These are phyloP conservation scores for Avena sativa DNA, from an alignment of 176 grass and related monocot species.

Conservation along the genomic window DNA sequence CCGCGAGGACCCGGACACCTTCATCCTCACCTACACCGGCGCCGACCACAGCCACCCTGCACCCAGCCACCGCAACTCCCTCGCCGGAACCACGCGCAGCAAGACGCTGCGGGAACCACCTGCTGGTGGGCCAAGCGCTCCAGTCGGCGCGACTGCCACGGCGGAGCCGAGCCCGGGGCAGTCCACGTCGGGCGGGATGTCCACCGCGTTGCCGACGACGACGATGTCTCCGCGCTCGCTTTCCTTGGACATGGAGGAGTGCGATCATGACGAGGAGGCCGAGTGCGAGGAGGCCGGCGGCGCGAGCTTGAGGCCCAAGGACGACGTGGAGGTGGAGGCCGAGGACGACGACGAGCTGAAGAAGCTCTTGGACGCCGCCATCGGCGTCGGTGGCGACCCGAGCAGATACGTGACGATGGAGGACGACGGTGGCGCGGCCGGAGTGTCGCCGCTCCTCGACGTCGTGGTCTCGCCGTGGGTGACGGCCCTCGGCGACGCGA, in stretches of 20 bases:
- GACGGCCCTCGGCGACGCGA: slow-evolving; percentile 5
- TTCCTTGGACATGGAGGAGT: slow-evolving; percentile 48
- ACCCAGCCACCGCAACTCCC: slow-evolving; percentile 77
- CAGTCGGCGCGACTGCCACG: background rate
- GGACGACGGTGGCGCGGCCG: too few species aligned
- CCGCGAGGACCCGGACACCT: slow-evolving; percentile 48
- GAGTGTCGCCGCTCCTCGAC: background rate
- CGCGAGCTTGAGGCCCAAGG: background rate
- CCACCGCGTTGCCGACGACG: background rate
- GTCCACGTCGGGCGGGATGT: background rate
- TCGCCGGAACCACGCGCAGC: slow-evolving; percentile 74
- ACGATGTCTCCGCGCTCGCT: slow-evolving; percentile 26
- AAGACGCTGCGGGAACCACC: background rate
- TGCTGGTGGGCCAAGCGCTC: background rate
- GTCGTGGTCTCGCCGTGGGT: background rate
- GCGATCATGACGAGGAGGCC: slow-evolving; percentile 33
- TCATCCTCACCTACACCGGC: slow-evolving; percentile 85
- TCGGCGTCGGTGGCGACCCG: background rate
- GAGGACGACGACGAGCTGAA: slow-evolving; percentile 38
- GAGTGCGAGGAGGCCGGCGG: slow-evolving; percentile 41
- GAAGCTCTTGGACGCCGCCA: slow-evolving; percentile 2
- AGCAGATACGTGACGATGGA: background rate
- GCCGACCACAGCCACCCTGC: slow-evolving; percentile 67
- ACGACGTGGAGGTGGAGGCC: slow-evolving; percentile 46
- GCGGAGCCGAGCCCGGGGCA: background rate